These are phyloP conservation scores for Bolboschoenoplectus hybrid DNA, from an alignment of 202 grass and related monocot genomes.

Conservation along the genomic window DNA sequence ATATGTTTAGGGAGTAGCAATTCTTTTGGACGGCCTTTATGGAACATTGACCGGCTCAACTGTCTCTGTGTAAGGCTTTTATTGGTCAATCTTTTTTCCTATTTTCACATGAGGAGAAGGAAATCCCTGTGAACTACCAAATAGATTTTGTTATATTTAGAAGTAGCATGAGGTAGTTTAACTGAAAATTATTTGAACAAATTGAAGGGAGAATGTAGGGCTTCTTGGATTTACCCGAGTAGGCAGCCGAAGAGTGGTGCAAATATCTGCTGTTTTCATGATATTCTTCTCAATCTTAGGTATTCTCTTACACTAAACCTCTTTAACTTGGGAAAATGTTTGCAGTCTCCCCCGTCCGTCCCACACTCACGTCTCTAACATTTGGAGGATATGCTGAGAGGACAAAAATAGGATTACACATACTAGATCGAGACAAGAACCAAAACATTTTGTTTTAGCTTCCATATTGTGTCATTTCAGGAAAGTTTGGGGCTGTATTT, in stretches of 20 bases:
- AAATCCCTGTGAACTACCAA: conserved; percentile 10
- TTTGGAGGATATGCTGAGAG: background rate
- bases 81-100: conserved; percentile 18
- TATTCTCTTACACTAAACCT: conserved; percentile 33
- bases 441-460: background rate
- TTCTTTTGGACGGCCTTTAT: conserved; percentile 53
- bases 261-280: conserved; percentile 63
- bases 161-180: background rate
- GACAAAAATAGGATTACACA: background rate
- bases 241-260: conserved; percentile 59
- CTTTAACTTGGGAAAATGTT: conserved; percentile 17
- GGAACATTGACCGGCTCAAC: conserved; percentile 56
- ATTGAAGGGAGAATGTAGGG: conserved; percentile 60
- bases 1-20: conserved; percentile 47
- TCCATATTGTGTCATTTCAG: conserved; percentile 43
- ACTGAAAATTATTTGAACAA: conserved; percentile 36
- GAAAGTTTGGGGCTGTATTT: conserved; percentile 77
- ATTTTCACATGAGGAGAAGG: background rate
- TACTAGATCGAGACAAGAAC: background rate
- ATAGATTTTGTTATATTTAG: background rate
- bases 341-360: background rate
- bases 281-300: conserved; percentile 59
- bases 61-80: conserved; percentile 59
- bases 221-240: conserved; percentile 63
- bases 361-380: background rate